Percentiles rank a stretch among this genome's conserved stretches.
phyloP scores from a whole-genome alignment of 164 flowering plant genomes.

The Tetrastigma voinierianum region DNA sequence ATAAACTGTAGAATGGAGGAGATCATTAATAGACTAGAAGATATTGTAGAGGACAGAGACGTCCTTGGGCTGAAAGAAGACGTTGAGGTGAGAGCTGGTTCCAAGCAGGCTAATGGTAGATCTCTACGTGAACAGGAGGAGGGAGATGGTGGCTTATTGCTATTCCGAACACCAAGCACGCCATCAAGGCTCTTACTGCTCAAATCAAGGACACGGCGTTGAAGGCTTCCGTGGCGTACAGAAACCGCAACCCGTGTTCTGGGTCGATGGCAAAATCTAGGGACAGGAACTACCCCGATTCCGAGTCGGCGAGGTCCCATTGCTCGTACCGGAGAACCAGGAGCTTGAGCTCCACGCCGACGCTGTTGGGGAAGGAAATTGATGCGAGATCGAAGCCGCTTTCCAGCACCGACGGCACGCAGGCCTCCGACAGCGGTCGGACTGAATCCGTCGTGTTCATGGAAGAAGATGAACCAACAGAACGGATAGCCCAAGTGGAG shows the following conservation, averaged over 20 bases:
- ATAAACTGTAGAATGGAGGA: too few species aligned
- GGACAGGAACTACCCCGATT: constrained; percentile 47
- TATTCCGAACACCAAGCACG: constrained; percentile 62
- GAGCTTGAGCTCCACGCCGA: constrained; percentile 61
- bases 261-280: constrained; percentile 46
- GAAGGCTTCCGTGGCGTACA: constrained; percentile 89
- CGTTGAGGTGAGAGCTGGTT: constrained; percentile 93
- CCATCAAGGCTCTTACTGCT: constrained; percentile 67
- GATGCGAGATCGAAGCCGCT: constrained; percentile 61
- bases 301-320: constrained; percentile 65
- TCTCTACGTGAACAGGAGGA: constrained; percentile 44
- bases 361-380: constrained; percentile 76
- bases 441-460: constrained; percentile 60
- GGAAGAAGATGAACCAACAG: constrained; percentile 90
- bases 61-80: too few species aligned
- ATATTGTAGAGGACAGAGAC: too few species aligned
- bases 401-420: constrained; percentile 85
- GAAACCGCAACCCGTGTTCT: constrained; percentile 84
- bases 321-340: constrained; percentile 61
- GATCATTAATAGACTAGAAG: too few species aligned
- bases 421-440: constrained; percentile 67
- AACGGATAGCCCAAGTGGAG: constrained; percentile 98
- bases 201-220: constrained; percentile 98
- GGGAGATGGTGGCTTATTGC: constrained; percentile 28
- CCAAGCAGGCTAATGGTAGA: constrained; percentile 67